Conservation (phyloP, 495 filamentous ascomycete species). For the Patellaria atrata region DNA sequence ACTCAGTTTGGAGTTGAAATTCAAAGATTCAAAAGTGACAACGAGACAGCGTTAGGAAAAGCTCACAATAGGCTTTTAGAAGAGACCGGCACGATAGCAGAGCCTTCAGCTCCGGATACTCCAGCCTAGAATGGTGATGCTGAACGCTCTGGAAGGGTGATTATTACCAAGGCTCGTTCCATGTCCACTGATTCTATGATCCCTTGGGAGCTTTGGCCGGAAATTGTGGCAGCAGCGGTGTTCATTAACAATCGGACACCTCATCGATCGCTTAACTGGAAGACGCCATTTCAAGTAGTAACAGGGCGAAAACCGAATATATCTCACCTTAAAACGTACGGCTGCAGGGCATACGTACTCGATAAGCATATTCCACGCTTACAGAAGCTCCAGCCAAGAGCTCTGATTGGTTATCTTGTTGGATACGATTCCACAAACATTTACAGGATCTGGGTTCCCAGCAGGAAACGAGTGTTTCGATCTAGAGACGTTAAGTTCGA, state of each 20-base stretch:
- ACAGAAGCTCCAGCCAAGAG: constrained; percentile 8
- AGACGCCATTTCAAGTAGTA: constrained; percentile 8
- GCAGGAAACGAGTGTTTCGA: constrained; percentile 2
- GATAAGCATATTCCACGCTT: neutral
- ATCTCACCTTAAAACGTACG: constrained; percentile 2
- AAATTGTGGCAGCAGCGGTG: constrained; percentile 1
- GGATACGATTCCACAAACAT: constrained; percentile 13
- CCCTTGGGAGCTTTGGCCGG: constrained; percentile 4
- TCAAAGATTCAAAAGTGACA: no score
- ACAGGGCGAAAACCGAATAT: constrained; percentile 1
- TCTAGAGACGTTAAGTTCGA: constrained; percentile 10
- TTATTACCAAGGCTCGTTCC: constrained; percentile 6
- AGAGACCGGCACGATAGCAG: neutral
- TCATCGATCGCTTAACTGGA: constrained; percentile 6
- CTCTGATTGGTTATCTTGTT: constrained; percentile 10
- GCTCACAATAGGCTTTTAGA: no score
- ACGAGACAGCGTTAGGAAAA: no score
- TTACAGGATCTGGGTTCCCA: constrained; percentile 9
- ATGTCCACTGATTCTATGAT: constrained; percentile 6
- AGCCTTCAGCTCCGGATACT: neutral
- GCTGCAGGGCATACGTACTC: constrained; percentile 6
- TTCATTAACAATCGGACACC: constrained; percentile 14
- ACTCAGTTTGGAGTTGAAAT: no score
- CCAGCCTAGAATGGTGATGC: constrained; percentile 2
- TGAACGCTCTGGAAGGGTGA: neutral